phyloP scores from a whole-genome alignment of 2,329 filamentous ascomycete species.

The Alternaria postmessia region DNA sequence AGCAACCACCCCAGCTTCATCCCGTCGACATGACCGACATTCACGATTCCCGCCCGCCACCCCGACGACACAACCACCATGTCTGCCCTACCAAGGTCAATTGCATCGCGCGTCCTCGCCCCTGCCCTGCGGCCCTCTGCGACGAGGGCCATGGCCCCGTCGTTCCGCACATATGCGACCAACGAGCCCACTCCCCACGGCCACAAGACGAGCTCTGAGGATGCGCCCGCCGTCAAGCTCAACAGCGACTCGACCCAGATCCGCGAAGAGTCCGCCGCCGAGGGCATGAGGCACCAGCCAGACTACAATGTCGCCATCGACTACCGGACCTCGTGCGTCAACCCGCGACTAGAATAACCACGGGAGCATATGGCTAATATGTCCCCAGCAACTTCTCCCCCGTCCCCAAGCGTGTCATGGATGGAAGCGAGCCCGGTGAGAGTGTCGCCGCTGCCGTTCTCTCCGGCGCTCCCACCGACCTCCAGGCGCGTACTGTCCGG shows the following conservation, averaged over 20 bases:
- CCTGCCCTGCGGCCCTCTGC: conserved; percentile 41
- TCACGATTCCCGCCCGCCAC: conserved; percentile 16
- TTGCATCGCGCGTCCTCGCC: conserved; percentile 52
- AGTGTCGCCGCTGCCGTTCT: conserved; percentile 82
- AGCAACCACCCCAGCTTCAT: conserved; percentile 28
- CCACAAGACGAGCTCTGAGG: conserved; percentile 45
- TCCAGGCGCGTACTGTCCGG: conserved; percentile 94
- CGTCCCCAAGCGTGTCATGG: conserved; percentile 86
- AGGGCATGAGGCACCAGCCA: conserved; percentile 72
- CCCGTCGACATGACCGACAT: conserved; percentile 31
- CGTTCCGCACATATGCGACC: conserved; percentile 45
- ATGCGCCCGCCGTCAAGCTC: conserved; percentile 48
- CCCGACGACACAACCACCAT: conserved; percentile 41
- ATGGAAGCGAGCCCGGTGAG: conserved; percentile 83
- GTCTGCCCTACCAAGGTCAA: conserved; percentile 52
- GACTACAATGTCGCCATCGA: conserved; percentile 84
- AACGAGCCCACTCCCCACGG: conserved; percentile 26
- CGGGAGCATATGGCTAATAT: conserved; percentile 31
- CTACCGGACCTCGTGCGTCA: conserved; percentile 85
- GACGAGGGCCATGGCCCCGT: conserved; percentile 31
- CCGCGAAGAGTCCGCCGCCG: conserved; percentile 58
- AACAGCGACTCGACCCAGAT: conserved; percentile 59
- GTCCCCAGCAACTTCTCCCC: conserved; percentile 81
- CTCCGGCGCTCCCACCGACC: conserved; percentile 90
- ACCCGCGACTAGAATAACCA: neutral